Percentiles rank a stretch among this genome's conserved stretches.
phyloP scores from a whole-genome alignment of 495 filamentous ascomycete genomes.

The Margaritispora aquatica region DNA sequence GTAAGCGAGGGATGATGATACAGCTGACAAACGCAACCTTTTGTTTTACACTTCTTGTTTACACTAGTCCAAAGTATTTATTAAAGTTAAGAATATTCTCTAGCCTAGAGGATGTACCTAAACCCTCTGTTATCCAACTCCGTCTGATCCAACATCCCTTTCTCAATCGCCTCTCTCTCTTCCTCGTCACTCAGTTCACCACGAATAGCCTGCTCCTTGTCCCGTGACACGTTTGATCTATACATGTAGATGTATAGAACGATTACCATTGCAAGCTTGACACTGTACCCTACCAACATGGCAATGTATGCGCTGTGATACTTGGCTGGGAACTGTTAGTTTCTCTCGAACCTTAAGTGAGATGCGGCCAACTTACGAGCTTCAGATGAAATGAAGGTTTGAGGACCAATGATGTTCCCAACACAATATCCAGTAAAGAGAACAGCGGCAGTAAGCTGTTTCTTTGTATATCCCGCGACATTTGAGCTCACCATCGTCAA shows the following conservation, averaged over 20 bases:
- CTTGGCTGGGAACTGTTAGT: conserved; percentile 22
- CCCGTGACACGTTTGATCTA: conserved; percentile 50
- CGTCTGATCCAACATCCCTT: conserved; percentile 42
- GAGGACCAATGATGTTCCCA: conserved; percentile 21
- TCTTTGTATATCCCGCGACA: conserved; percentile 24
- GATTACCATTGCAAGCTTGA: conserved; percentile 47
- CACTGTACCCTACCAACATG: conserved; percentile 32
- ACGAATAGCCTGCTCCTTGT: conserved; percentile 38
- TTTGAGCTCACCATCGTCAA: conserved; percentile 22
- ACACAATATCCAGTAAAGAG: conserved; percentile 23
- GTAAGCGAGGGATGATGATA: too few relatives aligned
- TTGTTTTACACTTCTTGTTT: too few relatives aligned
- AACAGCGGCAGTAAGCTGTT: conserved; percentile 17
- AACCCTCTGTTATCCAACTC: conserved; percentile 22
- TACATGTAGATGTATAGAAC: conserved; percentile 55
- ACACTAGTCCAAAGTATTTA: too few relatives aligned
- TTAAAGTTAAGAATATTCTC: too few relatives aligned
- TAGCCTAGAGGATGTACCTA: conserved; percentile 8
- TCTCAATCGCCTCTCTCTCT: conserved; percentile 51
- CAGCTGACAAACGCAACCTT: too few relatives aligned
- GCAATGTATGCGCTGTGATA: conserved; percentile 22
- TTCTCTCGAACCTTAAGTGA: conserved; percentile 28
- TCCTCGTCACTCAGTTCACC: conserved; percentile 32
- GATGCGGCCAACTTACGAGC: conserved; percentile 47
- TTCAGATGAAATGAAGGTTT: conserved; percentile 16